Base-by-base conservation (phyloP, 306 rosid genomes). In the Ormosia emarginata region DNA sequence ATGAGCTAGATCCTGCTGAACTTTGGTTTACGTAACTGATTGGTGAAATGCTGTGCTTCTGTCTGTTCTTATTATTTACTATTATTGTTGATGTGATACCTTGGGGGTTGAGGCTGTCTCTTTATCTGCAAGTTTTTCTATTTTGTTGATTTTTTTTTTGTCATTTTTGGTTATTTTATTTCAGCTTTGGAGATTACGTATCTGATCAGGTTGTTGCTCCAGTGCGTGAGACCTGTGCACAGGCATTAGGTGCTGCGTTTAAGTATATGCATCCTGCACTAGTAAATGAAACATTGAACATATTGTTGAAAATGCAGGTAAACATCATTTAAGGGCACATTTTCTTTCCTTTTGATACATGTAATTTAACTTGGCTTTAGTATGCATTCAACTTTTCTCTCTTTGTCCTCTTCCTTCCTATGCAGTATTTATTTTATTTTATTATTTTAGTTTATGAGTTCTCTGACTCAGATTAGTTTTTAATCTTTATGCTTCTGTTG, bases 141-240 rank as follows among this genome's bases (percentile, higher is more conserved):
- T 10, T 49, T 49, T 52, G 32, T 67, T 13, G 7, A 10, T 74
- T 15, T 30, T 74, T 15, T 30, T 61, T 79, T 53, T 70, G 68
- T 82, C n/a, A 29, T 59, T 85, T 71, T 78, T 53, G 55, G 55
- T 72, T 78, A 29, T 30, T 76, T 69, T 84, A 67, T 83, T 91
- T 90, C 97, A 95, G 98, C 78, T 95, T 95, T 84, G 99, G 99
- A 64, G 99, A 95, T 90, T 95, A 93, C 84, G 96, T 95, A 61
- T 95, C 99, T 37, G 99, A 95, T 87, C 99, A 95, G 89, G 99
- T 95, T 82, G 99, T 95, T 88, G 98, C 99, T 47, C 99, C 97
- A 17, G 99, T 95, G 77, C 94, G 98, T 71, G 99, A 95, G 90
- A 95, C 99, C 85, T 93, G 99, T 85, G 97, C 98, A 15, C 99